Base-by-base conservation (phyloP, 208 protist genomes). In the Zelonia costaricensis region DNA sequence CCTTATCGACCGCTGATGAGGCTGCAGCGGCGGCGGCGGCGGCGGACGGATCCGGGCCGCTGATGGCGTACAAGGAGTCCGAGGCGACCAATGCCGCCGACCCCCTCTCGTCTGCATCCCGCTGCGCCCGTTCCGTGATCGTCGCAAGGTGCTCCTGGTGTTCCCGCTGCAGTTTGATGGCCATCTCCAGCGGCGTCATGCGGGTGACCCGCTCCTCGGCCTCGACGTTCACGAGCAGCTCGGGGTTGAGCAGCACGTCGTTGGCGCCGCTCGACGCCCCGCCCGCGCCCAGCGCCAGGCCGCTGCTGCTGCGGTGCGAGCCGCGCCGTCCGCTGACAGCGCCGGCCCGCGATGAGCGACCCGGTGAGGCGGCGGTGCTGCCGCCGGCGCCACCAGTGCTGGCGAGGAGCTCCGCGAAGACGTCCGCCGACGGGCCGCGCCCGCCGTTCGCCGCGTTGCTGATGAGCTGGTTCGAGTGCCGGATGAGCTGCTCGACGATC, bases 141-240 rank as follows among this genome's bases (percentile, higher is more conserved):
- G n/a, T n/a, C n/a, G n/a, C n/a, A n/a, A n/a, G n/a, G n/a, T n/a
- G n/a, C n/a, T n/a, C n/a, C 33, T 25, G 48, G 18, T 23, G 23
- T 51, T 73, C 47, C 27, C 39, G 51, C 4, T 58, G 63, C 16
- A 62, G 36, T 40, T 62, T 79, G 18, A 91, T 74, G 4, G 87
- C 85, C 72, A 91, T 73, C 70, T 93, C 81, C 1, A 95, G 63
- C 46, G 90, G 69, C 15, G 90, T 91, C 33, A 43, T 45, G 35
- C 71, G 58, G 12, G 42, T 54, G 3, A 69, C 38, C 30, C 42
- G 10, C 18, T 93, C 86, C 46, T 82, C 78, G 12, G 82, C 72
- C 48, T 95, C 86, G 8, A 90, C 69, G 40, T 95, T 78, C 16
- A 82, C 69, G 0, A 57, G 22, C 40, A 61, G 25, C 9, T 64